Percentiles rank a stretch among this genome's conserved stretches.
Evolutionary conservation across 176 grass and related monocot genomes (phyloP).

Genomic region (Aegilops tauschii): DNA sequence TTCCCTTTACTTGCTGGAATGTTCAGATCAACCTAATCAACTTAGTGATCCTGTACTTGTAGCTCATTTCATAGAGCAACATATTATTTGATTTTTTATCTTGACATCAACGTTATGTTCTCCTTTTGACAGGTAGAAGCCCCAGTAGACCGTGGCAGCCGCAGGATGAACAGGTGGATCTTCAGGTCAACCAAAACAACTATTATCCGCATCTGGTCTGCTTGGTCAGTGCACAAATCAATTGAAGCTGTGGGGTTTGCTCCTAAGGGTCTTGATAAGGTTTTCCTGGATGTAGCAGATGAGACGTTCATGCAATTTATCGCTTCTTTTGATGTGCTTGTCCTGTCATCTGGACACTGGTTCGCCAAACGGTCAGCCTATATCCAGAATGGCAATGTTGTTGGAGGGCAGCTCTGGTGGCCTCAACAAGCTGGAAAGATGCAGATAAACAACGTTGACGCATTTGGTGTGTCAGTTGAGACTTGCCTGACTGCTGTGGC

Average conservation of each 20-base stretch:
- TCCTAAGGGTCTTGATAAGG: conserved; percentile 67
- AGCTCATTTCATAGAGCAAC: conserved; percentile 1
- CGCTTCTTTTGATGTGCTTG: conserved; percentile 81
- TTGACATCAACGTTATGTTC: conserved; percentile 5
- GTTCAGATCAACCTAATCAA: conserved; percentile 5
- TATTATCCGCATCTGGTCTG: conserved; percentile 86
- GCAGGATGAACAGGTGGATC: conserved; percentile 63
- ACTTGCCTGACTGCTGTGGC: conserved; percentile 66
- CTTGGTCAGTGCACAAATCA: conserved; percentile 79
- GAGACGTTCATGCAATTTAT: conserved; percentile 78
- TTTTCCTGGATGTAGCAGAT: conserved; percentile 83
- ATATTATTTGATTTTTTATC: not conserved
- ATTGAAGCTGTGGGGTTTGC: conserved; percentile 51
- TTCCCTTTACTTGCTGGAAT: not conserved
- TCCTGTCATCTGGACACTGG: conserved; percentile 94
- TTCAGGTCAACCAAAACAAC: conserved; percentile 81
- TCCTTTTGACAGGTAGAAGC: conserved; percentile 58
- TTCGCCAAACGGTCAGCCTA: conserved; percentile 84
- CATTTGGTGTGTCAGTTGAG: conserved; percentile 84
- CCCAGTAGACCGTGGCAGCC: conserved; percentile 73
- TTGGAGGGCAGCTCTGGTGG: conserved; percentile 95
- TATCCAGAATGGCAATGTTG: conserved; percentile 50
- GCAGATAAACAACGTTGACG: conserved; percentile 75
- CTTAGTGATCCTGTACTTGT: not conserved
- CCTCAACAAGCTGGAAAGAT: conserved; percentile 60